These are phyloP conservation scores for Cryptosporidium bovis DNA, from an alignment of 169 alveolate species.

Conservation along the genomic window DNA sequence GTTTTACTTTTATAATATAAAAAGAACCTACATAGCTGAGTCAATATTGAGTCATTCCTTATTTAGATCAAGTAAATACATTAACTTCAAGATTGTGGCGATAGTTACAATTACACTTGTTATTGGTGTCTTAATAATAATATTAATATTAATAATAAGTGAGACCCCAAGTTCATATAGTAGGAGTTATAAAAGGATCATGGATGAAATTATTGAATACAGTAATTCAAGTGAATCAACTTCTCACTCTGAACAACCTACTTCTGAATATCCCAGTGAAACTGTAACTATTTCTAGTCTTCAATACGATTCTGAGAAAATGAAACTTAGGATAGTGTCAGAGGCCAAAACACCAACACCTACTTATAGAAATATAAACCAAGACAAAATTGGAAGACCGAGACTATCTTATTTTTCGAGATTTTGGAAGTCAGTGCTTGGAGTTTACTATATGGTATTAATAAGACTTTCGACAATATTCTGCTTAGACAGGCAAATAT, in stretches of 20 bases:
- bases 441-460: background rate
- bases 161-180: conserved; percentile 44
- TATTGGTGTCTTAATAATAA: background rate
- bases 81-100: conserved; percentile 12
- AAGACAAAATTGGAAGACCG: background rate
- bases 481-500: conserved; percentile 9
- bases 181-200: conserved; percentile 16
- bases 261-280: background rate
- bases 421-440: background rate
- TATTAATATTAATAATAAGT: conserved; percentile 10
- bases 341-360: background rate
- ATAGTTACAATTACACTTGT: background rate
- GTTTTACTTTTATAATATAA: conserved; percentile 18
- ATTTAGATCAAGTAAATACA: background rate
- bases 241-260: background rate
- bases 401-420: background rate
- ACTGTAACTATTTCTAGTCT: background rate
- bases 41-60: conserved; percentile 29
- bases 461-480: background rate
- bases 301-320: background rate
- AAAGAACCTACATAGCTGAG: conserved; percentile 32
- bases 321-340: background rate
- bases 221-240: background rate
- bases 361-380: background rate
- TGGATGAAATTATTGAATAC: background rate